Evolutionary conservation across 2,329 filamentous ascomycete species (phyloP).

Genomic region (Orbilia blumenaviensis): DNA sequence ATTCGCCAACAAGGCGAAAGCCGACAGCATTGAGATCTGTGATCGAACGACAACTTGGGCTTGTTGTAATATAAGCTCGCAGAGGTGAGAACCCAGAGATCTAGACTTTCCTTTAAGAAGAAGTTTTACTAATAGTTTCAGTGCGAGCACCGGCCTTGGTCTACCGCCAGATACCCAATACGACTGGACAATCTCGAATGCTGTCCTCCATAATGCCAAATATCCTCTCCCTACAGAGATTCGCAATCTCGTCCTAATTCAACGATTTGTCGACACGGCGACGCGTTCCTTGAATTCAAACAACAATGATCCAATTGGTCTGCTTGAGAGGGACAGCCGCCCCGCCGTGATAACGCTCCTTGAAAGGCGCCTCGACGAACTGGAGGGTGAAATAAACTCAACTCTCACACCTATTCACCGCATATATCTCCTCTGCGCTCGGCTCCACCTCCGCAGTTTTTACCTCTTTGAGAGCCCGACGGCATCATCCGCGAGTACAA

Average conservation of each 20-base stretch:
- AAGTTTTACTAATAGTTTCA: conserved; percentile 57
- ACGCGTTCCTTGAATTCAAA: conserved; percentile 83
- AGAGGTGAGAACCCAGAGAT: conserved; percentile 62
- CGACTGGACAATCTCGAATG: conserved; percentile 75
- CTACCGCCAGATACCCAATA: conserved; percentile 81
- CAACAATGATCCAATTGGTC: conserved; percentile 75
- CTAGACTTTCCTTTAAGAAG: background rate
- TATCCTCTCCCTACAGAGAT: conserved; percentile 71
- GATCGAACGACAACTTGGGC: conserved; percentile 84
- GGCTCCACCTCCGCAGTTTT: conserved; percentile 77
- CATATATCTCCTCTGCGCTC: conserved; percentile 76
- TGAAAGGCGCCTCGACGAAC: conserved; percentile 71
- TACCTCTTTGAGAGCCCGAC: conserved; percentile 82
- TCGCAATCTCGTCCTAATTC: conserved; percentile 74
- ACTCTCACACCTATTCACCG: conserved; percentile 68
- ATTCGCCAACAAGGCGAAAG: conserved; percentile 76
- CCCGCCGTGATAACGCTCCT: conserved; percentile 74
- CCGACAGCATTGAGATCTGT: conserved; percentile 73
- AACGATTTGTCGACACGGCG: conserved; percentile 79
- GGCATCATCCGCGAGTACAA: conserved; percentile 70
- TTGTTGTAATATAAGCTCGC: conserved; percentile 83
- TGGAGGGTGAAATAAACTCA: conserved; percentile 68
- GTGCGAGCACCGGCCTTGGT: conserved; percentile 82
- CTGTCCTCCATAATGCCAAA: conserved; percentile 69
- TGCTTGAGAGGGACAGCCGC: conserved; percentile 73